These are phyloP conservation scores for Areca catechu DNA, from an alignment of 176 grass and related monocot species.

Conservation along the genomic window DNA sequence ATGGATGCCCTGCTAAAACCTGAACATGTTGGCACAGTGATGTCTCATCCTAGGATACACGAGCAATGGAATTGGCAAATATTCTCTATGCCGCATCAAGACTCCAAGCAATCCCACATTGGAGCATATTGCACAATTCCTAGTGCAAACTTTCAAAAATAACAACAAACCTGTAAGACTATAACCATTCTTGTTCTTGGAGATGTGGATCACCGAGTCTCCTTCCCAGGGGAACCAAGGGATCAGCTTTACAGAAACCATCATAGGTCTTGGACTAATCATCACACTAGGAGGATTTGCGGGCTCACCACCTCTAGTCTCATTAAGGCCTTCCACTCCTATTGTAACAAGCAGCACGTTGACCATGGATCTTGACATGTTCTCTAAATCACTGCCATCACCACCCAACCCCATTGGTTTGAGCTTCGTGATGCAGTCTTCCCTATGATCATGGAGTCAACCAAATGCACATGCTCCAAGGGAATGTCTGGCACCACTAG, in stretches of 20 bases:
- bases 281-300: slow-evolving; percentile 60
- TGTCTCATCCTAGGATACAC: slow-evolving; percentile 46
- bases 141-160: slow-evolving; percentile 54
- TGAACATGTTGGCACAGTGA: slow-evolving; percentile 60
- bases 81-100: slow-evolving; percentile 57
- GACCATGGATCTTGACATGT: slow-evolving; percentile 48
- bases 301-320: slow-evolving; percentile 17
- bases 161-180: slow-evolving; percentile 52
- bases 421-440: slow-evolving; percentile 36
- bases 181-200: slow-evolving; percentile 59
- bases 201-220: slow-evolving; percentile 49
- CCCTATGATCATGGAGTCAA: slow-evolving; percentile 80
- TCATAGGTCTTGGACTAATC: slow-evolving; percentile 39
- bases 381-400: slow-evolving; percentile 18
- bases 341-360: slow-evolving; percentile 74
- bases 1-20: slow-evolving; percentile 65
- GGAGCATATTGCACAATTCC: slow-evolving; percentile 89
- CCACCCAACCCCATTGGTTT: slow-evolving; percentile 27
- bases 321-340: slow-evolving; percentile 55
- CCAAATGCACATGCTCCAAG: slow-evolving; percentile 50
- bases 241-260: slow-evolving; percentile 44
- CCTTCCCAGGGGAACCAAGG: slow-evolving; percentile 55
- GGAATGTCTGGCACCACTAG: slow-evolving; percentile 40
- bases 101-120: slow-evolving; percentile 53
- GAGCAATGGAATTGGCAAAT: slow-evolving; percentile 26